Base-by-base conservation (phyloP, 495 filamentous ascomycete genomes). In the Cairneyella variabilis region DNA sequence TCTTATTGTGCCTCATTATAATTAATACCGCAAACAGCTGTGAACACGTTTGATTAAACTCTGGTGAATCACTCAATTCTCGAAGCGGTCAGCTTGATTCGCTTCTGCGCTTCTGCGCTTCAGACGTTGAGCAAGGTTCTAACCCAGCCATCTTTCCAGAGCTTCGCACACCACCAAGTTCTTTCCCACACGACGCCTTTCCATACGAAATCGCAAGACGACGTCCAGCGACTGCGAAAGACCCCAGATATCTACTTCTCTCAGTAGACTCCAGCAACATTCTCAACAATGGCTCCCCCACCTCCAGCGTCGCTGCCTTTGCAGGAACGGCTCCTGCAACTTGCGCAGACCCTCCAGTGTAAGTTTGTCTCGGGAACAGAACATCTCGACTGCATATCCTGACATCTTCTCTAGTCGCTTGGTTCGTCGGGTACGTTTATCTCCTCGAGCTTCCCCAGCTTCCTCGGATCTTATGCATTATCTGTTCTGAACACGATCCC, bases 321-420 rank as follows among this genome's bases (percentile, higher is more conserved):
- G 57, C 62, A 66, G 60, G 83, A 95, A 69, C 81, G 91, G 66
- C 68, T 96, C 40, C 70, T 86, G 62, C 74, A 77, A 54, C 73
- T 97, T 48, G 90, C 83, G 39, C 82, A 93, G 65, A 97, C 92
- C 23, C 75, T 97, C 51, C 92, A 97, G 67, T 84, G 87, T 91
- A 79, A 62, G 86, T 59, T 18, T 20, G 21, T 39, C 81, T 56
- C 27, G 37, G 44, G 37, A 27, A 32, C 7, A 25, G 8, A 47
- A 0, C 41, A 5, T 39, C 37, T 49, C 23, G 48, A 42, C 26
- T 51, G 28, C 34, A 30, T 44, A 30, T 53, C n/a, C 55, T 61
- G 51, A 64, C 46, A 34, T 44, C 43, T 55, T 60, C 45, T 61
- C 34, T 47, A 73, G 73, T 78, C 64, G 78, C 79, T 49, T 97